Conservation (phyloP, 2,329 filamentous ascomycete species). For the Colletotrichum sp. region DNA sequence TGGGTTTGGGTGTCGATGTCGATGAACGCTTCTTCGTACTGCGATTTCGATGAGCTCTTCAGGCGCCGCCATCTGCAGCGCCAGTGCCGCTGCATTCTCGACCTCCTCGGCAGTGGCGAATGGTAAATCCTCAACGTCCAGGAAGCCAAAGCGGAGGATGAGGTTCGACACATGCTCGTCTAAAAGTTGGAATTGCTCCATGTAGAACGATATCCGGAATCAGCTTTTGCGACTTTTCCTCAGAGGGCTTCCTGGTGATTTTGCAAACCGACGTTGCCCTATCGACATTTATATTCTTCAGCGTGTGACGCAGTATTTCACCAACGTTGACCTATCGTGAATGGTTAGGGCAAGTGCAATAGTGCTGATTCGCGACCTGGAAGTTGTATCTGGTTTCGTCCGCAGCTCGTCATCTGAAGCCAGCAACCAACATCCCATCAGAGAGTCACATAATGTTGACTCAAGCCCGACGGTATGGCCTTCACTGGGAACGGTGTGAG, state of each 20-base stretch:
- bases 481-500: neutral
- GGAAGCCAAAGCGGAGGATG: constrained; percentile 6
- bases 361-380: neutral
- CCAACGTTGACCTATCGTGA: neutral
- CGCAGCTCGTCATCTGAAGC: neutral
- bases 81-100: neutral
- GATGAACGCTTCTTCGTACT: neutral
- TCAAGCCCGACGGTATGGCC: neutral
- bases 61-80: neutral
- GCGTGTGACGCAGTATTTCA: neutral
- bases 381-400: neutral
- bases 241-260: neutral
- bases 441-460: neutral
- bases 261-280: neutral
- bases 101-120: neutral
- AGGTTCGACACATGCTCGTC: constrained; percentile 8
- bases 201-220: neutral
- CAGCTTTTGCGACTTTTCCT: neutral
- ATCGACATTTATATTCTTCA: neutral
- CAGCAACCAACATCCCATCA: neutral
- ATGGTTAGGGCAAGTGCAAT: neutral
- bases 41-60: constrained; percentile 12
- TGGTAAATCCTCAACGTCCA: neutral
- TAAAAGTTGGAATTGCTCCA: constrained; percentile 14
- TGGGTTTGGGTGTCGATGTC: neutral